These are phyloP conservation scores for Volvox reticuliferus DNA, from an alignment of 139 green algal species.

Conservation along the genomic window DNA sequence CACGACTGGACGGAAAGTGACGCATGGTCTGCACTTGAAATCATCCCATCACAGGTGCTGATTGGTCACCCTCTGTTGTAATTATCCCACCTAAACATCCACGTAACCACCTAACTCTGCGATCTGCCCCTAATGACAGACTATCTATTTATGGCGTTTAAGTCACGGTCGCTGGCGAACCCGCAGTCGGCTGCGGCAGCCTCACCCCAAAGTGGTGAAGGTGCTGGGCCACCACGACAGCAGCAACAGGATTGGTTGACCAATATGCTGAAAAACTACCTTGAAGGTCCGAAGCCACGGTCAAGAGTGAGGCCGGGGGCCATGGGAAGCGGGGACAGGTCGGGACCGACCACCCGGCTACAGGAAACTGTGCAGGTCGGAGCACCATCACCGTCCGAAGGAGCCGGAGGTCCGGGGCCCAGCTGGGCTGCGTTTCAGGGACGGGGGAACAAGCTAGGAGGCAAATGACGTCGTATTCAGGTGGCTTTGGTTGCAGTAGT, in stretches of 20 bases:
- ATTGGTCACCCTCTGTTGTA: too few relatives aligned
- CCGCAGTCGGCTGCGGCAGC: background rate
- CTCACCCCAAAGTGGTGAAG: background rate
- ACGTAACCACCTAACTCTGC: too few relatives aligned
- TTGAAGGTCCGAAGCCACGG: constrained; percentile 19
- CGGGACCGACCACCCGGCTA: background rate
- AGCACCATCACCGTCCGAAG: background rate
- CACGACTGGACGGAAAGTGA: too few relatives aligned
- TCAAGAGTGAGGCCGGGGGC: background rate
- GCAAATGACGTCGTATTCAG: background rate
- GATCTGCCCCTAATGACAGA: too few relatives aligned
- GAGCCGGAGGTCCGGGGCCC: background rate
- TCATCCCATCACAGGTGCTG: too few relatives aligned
- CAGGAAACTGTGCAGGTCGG: background rate
- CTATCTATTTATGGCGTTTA: too few relatives aligned
- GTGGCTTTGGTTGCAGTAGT: too few relatives aligned
- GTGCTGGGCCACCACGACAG: background rate
- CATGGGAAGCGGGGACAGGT: background rate
- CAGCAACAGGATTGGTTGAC: background rate
- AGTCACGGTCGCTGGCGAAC: too few relatives aligned
- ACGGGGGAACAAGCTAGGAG: constrained; percentile 15
- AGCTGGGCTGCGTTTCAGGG: constrained; percentile 24
- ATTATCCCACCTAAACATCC: too few relatives aligned
- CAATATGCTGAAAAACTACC: background rate
- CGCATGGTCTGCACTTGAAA: too few relatives aligned